phyloP scores from a whole-genome alignment of 345 rosid genomes.

The Camelina laxa region DNA sequence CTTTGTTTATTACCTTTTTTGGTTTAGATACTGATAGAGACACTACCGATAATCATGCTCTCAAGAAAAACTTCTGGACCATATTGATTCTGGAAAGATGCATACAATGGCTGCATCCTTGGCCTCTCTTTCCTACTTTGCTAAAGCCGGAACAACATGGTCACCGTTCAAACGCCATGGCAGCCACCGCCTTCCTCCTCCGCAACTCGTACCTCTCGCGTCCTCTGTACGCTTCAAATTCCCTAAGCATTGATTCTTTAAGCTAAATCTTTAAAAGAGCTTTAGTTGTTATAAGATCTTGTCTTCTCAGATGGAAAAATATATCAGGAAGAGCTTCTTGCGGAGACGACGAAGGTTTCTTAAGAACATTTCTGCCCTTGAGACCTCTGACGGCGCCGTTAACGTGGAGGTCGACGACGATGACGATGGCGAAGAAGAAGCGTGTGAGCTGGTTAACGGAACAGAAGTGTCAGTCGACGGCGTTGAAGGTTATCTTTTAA shows the following conservation, averaged over 20 bases:
- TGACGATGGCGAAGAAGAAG: slow-evolving; percentile 54
- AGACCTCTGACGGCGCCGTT: slow-evolving; percentile 39
- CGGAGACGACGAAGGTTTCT: background rate
- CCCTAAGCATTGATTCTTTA: background rate
- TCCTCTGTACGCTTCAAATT: slow-evolving; percentile 30
- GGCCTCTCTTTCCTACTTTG: slow-evolving; percentile 35
- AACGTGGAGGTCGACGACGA: slow-evolving; percentile 47
- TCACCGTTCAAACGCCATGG: slow-evolving; percentile 8
- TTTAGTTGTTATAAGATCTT: background rate
- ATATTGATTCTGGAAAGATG: slow-evolving; percentile 22
- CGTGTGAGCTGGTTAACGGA: slow-evolving; percentile 79
- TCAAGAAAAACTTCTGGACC: slow-evolving; percentile 32
- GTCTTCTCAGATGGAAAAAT: background rate
- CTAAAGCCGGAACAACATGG: slow-evolving; percentile 11
- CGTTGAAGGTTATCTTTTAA: slow-evolving; percentile 69
- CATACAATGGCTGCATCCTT: slow-evolving; percentile 41
- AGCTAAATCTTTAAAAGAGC: background rate
- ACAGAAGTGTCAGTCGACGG: slow-evolving; percentile 63
- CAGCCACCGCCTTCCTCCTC: slow-evolving; percentile 22
- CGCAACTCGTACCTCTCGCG: background rate
- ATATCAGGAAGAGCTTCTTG: slow-evolving; percentile 1
- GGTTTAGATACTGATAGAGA: too few species aligned
- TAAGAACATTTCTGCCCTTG: slow-evolving; percentile 12
- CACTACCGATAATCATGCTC: too few species aligned
- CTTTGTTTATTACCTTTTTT: too few species aligned